Conservation (phyloP, 2,329 filamentous ascomycete genomes). For the Hymenoscyphus fructigenus region DNA sequence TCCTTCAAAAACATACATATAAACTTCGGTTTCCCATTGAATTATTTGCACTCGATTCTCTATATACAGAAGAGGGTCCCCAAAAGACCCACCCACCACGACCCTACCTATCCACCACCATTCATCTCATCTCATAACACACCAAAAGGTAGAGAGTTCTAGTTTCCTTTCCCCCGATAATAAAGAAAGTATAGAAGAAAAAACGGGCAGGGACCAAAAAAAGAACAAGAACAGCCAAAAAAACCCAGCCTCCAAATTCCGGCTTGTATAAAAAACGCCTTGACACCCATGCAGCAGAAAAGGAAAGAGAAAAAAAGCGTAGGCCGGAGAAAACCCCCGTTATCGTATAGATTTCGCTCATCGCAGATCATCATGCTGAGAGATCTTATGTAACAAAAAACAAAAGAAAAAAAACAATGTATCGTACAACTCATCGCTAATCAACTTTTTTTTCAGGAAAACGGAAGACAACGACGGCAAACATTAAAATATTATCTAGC, state of each 20-base stretch:
- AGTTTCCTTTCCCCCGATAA: conserved; percentile 7
- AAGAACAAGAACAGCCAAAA: conserved; percentile 2
- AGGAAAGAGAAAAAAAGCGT: conserved; percentile 22
- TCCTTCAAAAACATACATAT: not conserved
- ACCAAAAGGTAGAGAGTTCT: conserved; percentile 1
- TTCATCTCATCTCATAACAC: not conserved
- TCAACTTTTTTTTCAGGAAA: conserved; percentile 15
- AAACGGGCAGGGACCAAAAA: not conserved
- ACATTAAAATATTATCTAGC: not conserved
- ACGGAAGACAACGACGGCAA: not conserved
- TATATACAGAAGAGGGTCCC: conserved; percentile 18
- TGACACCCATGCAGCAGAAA: conserved; percentile 32
- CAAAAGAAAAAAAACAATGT: conserved; percentile 36
- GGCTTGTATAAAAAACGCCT: conserved; percentile 22
- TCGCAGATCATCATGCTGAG: conserved; percentile 48
- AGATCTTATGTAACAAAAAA: conserved; percentile 39
- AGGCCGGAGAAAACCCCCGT: conserved; percentile 10
- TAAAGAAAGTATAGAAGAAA: conserved; percentile 2
- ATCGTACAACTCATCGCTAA: conserved; percentile 30
- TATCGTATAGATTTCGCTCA: conserved; percentile 47
- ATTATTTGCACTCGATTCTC: conserved; percentile 17
- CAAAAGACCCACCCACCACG: not conserved
- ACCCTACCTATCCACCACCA: conserved; percentile 1
- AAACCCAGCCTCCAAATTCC: conserved; percentile 13
- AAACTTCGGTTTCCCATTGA: conserved; percentile 3